Evolutionary conservation across 768 basidiomycete species (phyloP).

Genomic region (Amanita inopinata): DNA sequence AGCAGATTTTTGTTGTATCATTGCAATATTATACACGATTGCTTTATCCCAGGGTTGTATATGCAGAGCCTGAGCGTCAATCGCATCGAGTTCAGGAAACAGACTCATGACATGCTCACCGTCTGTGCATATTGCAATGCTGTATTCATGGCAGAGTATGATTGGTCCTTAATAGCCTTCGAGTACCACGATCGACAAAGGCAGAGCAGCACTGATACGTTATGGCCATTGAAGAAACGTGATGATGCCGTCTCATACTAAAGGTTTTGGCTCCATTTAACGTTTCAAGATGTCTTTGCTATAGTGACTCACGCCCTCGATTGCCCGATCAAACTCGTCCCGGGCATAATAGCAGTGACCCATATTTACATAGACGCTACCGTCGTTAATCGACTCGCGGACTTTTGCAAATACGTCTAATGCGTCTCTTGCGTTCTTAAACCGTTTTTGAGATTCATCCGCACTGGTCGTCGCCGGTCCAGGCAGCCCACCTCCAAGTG

Average conservation of each 20-base stretch:
- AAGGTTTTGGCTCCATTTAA: neutral
- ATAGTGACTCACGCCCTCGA: slow-evolving; percentile 70
- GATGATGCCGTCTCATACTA: slow-evolving; percentile 91
- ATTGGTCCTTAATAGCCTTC: slow-evolving; percentile 86
- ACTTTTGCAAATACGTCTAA: slow-evolving; percentile 86
- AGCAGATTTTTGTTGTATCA: slow-evolving; percentile 95
- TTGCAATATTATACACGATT: slow-evolving; percentile 89
- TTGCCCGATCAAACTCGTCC: slow-evolving; percentile 92
- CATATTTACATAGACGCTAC: slow-evolving; percentile 91
- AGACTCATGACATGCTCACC: slow-evolving; percentile 29
- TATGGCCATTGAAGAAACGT: slow-evolving; percentile 65
- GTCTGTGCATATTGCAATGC: slow-evolving; percentile 77
- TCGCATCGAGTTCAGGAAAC: slow-evolving; percentile 4
- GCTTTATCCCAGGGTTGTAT: slow-evolving; percentile 85
- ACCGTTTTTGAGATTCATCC: slow-evolving; percentile 58
- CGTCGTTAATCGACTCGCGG: slow-evolving; percentile 71
- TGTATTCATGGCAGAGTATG: slow-evolving; percentile 70
- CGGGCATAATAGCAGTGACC: slow-evolving; percentile 90
- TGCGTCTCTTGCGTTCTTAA: slow-evolving; percentile 77
- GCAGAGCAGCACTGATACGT: slow-evolving; percentile 71
- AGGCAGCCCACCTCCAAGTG: slow-evolving; percentile 42
- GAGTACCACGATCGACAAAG: slow-evolving; percentile 91
- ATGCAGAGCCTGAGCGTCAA: slow-evolving; percentile 57
- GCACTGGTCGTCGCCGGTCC: slow-evolving; percentile 24
- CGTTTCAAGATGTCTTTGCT: neutral